Evolutionary conservation across 2,329 filamentous ascomycete species (phyloP), one percentile per base, ranked within the genome.

Genomic region (Aspergillus quadricinctus): DNA sequence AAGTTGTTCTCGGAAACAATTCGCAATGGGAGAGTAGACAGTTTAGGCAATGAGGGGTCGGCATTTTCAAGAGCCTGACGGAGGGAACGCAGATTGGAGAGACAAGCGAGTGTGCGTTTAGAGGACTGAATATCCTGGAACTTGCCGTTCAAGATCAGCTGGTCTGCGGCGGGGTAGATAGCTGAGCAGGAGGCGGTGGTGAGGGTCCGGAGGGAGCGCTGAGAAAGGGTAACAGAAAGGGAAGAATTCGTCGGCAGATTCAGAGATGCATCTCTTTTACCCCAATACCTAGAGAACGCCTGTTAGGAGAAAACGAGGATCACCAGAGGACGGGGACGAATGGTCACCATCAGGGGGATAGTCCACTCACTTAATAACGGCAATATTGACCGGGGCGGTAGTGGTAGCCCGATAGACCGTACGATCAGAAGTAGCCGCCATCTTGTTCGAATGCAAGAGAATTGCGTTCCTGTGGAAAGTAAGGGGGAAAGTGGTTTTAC

Each of bases 1-100:
- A 99, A 99, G 83, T 99, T 99, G 83, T 99, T 99, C 79, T 94
- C 89, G 56, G 90, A 94, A 55, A 97, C 92, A 63, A 99, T 88
- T 66, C 88, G 89, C 59, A 99, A 85, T 35, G 89, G 86, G 68
- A 89, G 81, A 52, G 81, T 72, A 10, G 91, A 89, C 56, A 99
- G 85, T 74, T 89, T 90, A 46, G 93, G 91, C n/a, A 96, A 83
- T 23, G 85, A 86, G 0, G 86, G 66, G 72, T 96, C 80, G 59
- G 81, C 75, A 37, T 80, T 79, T 76, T 99, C 94, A 68, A 97
- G 81, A 25, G 84, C 80, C 52, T 85, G 81, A 60, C 94, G 89
- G 48, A 94, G 86, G 52, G 85, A 74, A 56, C 93, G 89, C 51
- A 99, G 85, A 73, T 91, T 90, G 55, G 88, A 86, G 73, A 99